Conservation (phyloP, 1,139 yeast species). For the Blastobotrys buckinghamii region DNA sequence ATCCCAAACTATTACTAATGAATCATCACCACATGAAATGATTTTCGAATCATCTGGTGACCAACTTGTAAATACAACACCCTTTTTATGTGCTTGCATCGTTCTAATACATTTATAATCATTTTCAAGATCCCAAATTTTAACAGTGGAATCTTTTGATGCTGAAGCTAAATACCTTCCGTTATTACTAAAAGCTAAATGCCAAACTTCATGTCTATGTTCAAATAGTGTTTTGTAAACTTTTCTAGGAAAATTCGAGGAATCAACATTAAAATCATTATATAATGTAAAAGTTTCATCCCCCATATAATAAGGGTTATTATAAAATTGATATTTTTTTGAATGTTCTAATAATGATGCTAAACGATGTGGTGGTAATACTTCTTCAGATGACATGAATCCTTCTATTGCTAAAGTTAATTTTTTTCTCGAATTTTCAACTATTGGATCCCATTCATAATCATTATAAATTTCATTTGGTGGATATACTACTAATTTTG, state of each 20-base stretch:
- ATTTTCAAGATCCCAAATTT: slow-evolving; percentile 48
- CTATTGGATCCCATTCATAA: background rate
- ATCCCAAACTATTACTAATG: slow-evolving; percentile 63
- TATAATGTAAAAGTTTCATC: slow-evolving; percentile 27
- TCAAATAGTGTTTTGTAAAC: slow-evolving; percentile 39
- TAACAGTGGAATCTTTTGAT: slow-evolving; percentile 59
- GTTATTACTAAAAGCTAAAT: slow-evolving; percentile 65
- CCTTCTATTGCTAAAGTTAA: slow-evolving; percentile 41
- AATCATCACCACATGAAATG: slow-evolving; percentile 65
- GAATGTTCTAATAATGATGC: slow-evolving; percentile 48
- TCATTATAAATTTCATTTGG: background rate
- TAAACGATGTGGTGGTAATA: slow-evolving; percentile 49
- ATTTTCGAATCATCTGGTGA: slow-evolving; percentile 65
- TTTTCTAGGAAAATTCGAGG: slow-evolving; percentile 42
- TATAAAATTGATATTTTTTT: slow-evolving; percentile 21
- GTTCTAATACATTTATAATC: slow-evolving; percentile 39
- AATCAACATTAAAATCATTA: slow-evolving; percentile 30
- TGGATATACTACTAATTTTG: background rate
- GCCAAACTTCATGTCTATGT: slow-evolving; percentile 74
- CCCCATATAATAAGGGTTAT: slow-evolving; percentile 38
- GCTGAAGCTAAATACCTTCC: slow-evolving; percentile 75
- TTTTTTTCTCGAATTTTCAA: slow-evolving; percentile 37
- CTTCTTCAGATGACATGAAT: slow-evolving; percentile 45
- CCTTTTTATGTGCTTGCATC: slow-evolving; percentile 47
- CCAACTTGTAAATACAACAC: slow-evolving; percentile 68